Evolutionary conservation across 352 stramenopile genomes (phyloP).

Genomic region (Phytopythium sindhum): DNA sequence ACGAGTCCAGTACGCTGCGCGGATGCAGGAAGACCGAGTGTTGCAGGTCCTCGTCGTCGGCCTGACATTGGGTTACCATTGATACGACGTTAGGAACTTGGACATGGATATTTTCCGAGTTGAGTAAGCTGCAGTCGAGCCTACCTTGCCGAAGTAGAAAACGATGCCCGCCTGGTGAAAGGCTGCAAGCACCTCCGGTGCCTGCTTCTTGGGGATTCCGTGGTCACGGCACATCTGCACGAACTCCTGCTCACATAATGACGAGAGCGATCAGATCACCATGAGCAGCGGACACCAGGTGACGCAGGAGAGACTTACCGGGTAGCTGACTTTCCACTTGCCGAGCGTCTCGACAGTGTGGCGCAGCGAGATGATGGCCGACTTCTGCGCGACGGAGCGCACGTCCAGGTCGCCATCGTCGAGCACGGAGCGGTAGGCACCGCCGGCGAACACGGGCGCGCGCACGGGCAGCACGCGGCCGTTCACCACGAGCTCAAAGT

Average conservation of each 20-base stretch:
- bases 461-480: slow-evolving; percentile 69
- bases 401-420: slow-evolving; percentile 81
- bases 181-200: slow-evolving; percentile 61
- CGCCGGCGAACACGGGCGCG: slow-evolving; percentile 68
- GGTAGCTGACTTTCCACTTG: slow-evolving; percentile 77
- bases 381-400: slow-evolving; percentile 71
- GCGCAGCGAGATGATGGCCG: slow-evolving; percentile 72
- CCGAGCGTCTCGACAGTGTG: slow-evolving; percentile 63
- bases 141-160: slow-evolving; percentile 71
- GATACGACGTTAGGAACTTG: slow-evolving; percentile 7
- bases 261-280: not conserved
- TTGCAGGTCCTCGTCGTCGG: slow-evolving; percentile 64
- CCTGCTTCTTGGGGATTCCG: slow-evolving; percentile 85
- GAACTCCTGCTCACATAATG: slow-evolving; percentile 41
- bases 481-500: slow-evolving; percentile 83
- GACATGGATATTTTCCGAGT: not conserved
- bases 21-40: slow-evolving; percentile 81
- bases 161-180: slow-evolving; percentile 78
- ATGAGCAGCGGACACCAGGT: too few species aligned
- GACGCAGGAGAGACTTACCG: slow-evolving; percentile 14
- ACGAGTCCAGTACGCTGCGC: slow-evolving; percentile 73
- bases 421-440: slow-evolving; percentile 65
- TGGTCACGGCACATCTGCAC: slow-evolving; percentile 59
- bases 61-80: slow-evolving; percentile 10
- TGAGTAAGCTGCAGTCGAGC: not conserved